Base-by-base conservation (phyloP, 2,329 filamentous ascomycete species). In the Chaetomium globosum region DNA sequence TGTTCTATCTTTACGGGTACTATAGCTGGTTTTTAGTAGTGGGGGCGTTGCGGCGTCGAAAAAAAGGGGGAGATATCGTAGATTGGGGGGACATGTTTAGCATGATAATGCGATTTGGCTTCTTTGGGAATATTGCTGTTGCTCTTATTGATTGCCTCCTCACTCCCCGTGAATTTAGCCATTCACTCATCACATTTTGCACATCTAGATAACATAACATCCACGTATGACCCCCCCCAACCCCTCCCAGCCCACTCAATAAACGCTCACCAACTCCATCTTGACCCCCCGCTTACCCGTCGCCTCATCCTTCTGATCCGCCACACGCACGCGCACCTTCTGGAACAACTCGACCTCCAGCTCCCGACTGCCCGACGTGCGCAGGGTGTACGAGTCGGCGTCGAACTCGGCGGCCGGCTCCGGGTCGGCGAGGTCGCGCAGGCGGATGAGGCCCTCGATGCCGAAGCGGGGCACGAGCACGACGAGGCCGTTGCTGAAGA, bases 401-500 rank as follows among this genome's bases (percentile, higher is more conserved):
- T 99, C 92, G 75, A 92, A 98, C 36, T 86, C 86, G 56, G 90
- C 90, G 69, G 93, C 89, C 1, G 93, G 91, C 76, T 91, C 92
- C 0, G 87, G 85, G 19, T 89, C 86, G 4, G 88, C 89, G 65
- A 98, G 82, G 78, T 98, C 95, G 65, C 92, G 83, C 71, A 98
- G 80, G 12, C 94, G 85, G 69, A 99, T 95, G 67, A 97, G 80
- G 49, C 92, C 90, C 80, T 99, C 95, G 73, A 99, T 96, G 49
- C 95, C 95, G 77, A 99, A 99, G 19, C 92, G 83, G 7, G 95
- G 95, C 58, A 99, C 94, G 67, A 98, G 93, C 12, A 98, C 93
- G 21, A 98, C 95, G 72, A 97, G 94, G 7, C 95, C 95, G 79
- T 99, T 99, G 75, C 91, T 93, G 78, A 99, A 99, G 61, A 99